Evolutionary conservation across 2,329 filamentous ascomycete genomes (phyloP).

Genomic region (Aspergillus glaucus): DNA sequence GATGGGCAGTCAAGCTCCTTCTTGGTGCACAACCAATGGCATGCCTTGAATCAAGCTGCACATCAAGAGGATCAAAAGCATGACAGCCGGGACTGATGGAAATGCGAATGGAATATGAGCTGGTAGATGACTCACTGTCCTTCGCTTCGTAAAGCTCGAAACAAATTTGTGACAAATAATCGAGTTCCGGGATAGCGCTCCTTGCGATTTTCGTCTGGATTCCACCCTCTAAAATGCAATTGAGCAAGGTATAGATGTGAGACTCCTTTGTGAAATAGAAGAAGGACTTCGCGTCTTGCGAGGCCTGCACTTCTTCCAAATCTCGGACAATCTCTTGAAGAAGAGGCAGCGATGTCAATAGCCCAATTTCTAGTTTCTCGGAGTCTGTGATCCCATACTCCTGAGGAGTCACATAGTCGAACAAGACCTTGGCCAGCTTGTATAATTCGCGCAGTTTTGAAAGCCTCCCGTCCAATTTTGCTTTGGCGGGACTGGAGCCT

Average conservation of each 20-base stretch:
- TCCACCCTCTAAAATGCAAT: slow-evolving; percentile 95
- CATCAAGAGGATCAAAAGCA: slow-evolving; percentile 90
- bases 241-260: slow-evolving; percentile 95
- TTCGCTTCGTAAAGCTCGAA: slow-evolving; percentile 97
- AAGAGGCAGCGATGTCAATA: slow-evolving; percentile 85
- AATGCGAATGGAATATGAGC: slow-evolving; percentile 93
- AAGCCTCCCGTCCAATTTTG: slow-evolving; percentile 76
- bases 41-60: slow-evolving; percentile 92
- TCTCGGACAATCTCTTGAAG: slow-evolving; percentile 96
- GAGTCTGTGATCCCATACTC: slow-evolving; percentile 94
- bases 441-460: slow-evolving; percentile 90
- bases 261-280: slow-evolving; percentile 99
- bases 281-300: slow-evolving; percentile 88
- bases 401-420: slow-evolving; percentile 97
- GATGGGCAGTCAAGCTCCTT: slow-evolving; percentile 80
- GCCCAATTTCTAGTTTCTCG: slow-evolving; percentile 97
- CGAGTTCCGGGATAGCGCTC: slow-evolving; percentile 90
- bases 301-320: slow-evolving; percentile 93
- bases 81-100: slow-evolving; percentile 94
- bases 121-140: slow-evolving; percentile 68
- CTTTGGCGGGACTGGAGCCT: slow-evolving; percentile 65
- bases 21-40: slow-evolving; percentile 92
- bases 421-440: slow-evolving; percentile 85
- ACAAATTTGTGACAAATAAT: slow-evolving; percentile 95
- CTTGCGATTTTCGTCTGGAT: slow-evolving; percentile 95